Evolutionary conservation across 202 grass and related monocot species (phyloP), one percentile per base, ranked within the genome.

Genomic region (Eragrostis tef): DNA sequence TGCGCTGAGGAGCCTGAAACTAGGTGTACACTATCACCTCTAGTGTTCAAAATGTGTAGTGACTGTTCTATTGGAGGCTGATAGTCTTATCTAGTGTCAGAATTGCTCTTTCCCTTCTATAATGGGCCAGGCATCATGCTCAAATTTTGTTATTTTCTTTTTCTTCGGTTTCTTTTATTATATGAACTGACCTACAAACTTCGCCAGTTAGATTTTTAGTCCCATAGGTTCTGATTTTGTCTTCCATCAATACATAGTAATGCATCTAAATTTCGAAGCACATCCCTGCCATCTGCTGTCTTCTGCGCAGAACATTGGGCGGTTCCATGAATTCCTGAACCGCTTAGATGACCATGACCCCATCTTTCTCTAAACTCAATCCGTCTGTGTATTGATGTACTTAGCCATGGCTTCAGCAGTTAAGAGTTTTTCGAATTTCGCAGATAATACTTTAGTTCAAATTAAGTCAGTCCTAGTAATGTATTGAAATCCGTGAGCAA

Each of bases 1-100:
- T 67, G 48, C 48, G 20, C 83, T n/a, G 65, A 70, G 76, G 17
- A 79, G 9, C 36, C 43, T 67, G 44, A 83, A 56, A 89, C 67
- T 79, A 31, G 29, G 72, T 51, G 56, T 24, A 31, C 3, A 31
- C 29, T 31, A 31, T 31, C 29, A 31, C 29, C 29, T 26, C 65
- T 43, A 17, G 26, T 79, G 49, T 2, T 25, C 1, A n/a, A 41
- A 57, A 69, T 57, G 34, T 80, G 22, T 45, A 13, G 17, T n/a
- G 56, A 77, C 15, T 3, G 22, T 17, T 14, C n/a, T 52, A 19
- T 39, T 15, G 34, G 36, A 61, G 29, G 10, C 65, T 48, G 10
- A 65, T 70, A 46, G 21, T 22, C 42, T 71, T 77, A 71, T 12
- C 24, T 64, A 21, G 6, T 54, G 36, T 52, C 43, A 67, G 59